These are phyloP conservation scores for Ophiostoma himal-ulmi DNA, from an alignment of 2,329 filamentous ascomycete genomes.

Conservation along the genomic window DNA sequence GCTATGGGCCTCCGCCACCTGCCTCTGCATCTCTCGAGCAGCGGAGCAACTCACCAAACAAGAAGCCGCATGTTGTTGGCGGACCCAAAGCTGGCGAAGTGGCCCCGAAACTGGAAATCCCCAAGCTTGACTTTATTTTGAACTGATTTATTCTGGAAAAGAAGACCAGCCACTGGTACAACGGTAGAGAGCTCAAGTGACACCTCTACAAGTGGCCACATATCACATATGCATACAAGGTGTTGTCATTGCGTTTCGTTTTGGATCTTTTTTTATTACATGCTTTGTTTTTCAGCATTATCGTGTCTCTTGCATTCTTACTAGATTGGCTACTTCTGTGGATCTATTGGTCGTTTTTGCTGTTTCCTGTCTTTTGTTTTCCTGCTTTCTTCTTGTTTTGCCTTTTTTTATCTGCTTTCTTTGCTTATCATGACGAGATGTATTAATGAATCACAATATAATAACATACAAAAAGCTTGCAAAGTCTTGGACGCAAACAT, in stretches of 20 bases:
- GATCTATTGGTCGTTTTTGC: neutral
- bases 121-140: conserved; percentile 50
- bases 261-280: conserved; percentile 8
- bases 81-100: conserved; percentile 43
- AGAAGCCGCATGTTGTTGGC: conserved; percentile 22
- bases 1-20: conserved; percentile 57
- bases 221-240: neutral
- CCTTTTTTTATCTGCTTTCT: neutral
- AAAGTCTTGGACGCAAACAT: neutral
- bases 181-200: neutral
- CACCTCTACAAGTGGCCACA: neutral
- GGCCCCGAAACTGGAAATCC: conserved; percentile 57
- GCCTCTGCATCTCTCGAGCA: conserved; percentile 14
- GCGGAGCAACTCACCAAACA: conserved; percentile 30
- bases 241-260: neutral
- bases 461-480: neutral
- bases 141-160: conserved; percentile 30
- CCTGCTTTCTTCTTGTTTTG: conserved; percentile 8
- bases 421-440: conserved; percentile 17
- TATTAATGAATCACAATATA: conserved; percentile 14
- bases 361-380: neutral
- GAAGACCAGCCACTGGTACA: neutral
- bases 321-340: neutral
- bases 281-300: conserved; percentile 5
- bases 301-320: neutral